Percentiles rank a stretch among this genome's conserved stretches.
These are phyloP conservation scores for Alternaria consortialis DNA, from an alignment of 2,329 filamentous ascomycete genomes.

Conservation along the genomic window DNA sequence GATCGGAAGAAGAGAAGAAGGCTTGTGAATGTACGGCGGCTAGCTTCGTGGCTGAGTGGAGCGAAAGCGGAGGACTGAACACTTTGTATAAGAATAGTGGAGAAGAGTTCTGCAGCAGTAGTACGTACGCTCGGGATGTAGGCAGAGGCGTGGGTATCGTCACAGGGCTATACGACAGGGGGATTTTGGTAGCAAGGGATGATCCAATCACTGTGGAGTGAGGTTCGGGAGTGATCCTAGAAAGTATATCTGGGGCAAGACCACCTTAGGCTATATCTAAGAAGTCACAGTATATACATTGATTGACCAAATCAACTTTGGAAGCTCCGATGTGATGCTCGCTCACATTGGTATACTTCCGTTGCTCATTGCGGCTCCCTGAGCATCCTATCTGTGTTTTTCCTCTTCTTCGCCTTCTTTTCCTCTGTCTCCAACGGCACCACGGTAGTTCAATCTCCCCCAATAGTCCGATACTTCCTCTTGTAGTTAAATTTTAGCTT, in stretches of 20 bases:
- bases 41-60: slow-evolving; percentile 55
- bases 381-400: not conserved
- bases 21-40: slow-evolving; percentile 40
- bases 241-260: not conserved
- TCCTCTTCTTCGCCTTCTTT: not conserved
- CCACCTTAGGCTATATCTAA: not conserved
- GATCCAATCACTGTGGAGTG: not conserved
- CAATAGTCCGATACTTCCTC: not conserved
- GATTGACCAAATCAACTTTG: not conserved
- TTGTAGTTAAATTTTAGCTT: slow-evolving; percentile 15
- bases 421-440: not conserved
- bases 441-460: not conserved
- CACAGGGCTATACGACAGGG: slow-evolving; percentile 53
- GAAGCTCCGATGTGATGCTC: not conserved
- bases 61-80: slow-evolving; percentile 40
- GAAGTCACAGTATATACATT: not conserved
- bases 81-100: slow-evolving; percentile 49
- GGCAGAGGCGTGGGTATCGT: slow-evolving; percentile 48
- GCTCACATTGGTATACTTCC: not conserved
- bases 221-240: not conserved
- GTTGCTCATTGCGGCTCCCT: not conserved
- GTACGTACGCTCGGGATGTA: slow-evolving; percentile 51
- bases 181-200: slow-evolving; percentile 51
- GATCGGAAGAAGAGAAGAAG: slow-evolving; percentile 26
- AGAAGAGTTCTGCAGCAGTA: slow-evolving; percentile 48